Conservation (phyloP, 306 rosid species). For the Prosopis cineraria region DNA sequence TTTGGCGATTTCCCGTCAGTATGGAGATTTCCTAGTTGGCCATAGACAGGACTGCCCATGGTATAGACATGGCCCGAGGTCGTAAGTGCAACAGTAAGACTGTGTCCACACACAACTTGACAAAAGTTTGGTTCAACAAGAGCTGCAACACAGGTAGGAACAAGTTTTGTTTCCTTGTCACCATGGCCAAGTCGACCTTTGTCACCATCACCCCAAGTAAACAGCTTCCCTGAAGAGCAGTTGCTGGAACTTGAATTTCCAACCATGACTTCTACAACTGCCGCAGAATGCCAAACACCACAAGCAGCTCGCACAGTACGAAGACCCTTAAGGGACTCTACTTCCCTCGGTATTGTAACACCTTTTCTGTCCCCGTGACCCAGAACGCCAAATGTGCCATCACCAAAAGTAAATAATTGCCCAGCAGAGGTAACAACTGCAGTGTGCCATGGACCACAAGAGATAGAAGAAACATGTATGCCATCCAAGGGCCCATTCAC, state of each 20-base stretch:
- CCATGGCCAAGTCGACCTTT: slow-evolving; percentile 78
- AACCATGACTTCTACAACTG: slow-evolving; percentile 78
- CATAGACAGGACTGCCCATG: slow-evolving; percentile 79
- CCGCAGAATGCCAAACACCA: slow-evolving; percentile 88
- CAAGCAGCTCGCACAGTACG: slow-evolving; percentile 73
- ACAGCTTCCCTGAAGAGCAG: slow-evolving; percentile 70
- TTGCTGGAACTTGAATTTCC: slow-evolving; percentile 69
- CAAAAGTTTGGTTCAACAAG: slow-evolving; percentile 72
- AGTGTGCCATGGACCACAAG: slow-evolving; percentile 86
- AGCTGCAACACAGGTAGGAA: slow-evolving; percentile 78
- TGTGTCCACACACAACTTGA: slow-evolving; percentile 69
- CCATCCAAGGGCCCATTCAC: slow-evolving; percentile 75
- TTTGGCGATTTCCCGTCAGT: slow-evolving; percentile 66
- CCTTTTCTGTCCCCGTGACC: slow-evolving; percentile 69
- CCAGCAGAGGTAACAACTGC: slow-evolving; percentile 76
- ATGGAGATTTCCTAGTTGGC: slow-evolving; percentile 65
- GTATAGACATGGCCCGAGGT: slow-evolving; percentile 67
- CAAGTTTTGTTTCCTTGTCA: slow-evolving; percentile 73
- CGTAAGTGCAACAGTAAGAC: slow-evolving; percentile 71
- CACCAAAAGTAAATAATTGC: slow-evolving; percentile 73
- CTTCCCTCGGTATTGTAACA: slow-evolving; percentile 64
- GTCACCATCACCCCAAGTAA: slow-evolving; percentile 87
- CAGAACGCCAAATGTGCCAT: slow-evolving; percentile 78
- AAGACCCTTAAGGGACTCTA: slow-evolving; percentile 73
- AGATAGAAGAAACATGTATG: slow-evolving; percentile 65